Conservation (phyloP, 352 stramenopile genomes). For the Globisporangium spinosum region DNA sequence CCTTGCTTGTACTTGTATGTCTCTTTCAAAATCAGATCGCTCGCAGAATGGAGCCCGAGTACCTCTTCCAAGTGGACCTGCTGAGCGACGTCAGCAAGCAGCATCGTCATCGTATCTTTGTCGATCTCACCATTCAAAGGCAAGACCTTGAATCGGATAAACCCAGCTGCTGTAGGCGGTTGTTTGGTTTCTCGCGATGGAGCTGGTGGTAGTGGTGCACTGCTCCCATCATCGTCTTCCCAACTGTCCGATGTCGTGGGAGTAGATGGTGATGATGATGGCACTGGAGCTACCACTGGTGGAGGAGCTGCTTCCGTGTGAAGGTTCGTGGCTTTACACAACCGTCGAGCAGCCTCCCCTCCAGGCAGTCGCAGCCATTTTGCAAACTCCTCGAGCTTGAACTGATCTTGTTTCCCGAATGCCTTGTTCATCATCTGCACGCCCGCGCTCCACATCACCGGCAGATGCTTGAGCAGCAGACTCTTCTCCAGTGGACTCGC, state of each 20-base stretch:
- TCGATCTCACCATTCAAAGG: conserved; percentile 27
- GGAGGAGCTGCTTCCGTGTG: conserved; percentile 27
- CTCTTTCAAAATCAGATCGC: conserved; percentile 9
- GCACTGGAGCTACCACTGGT: neutral
- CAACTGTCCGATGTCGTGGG: conserved; percentile 16
- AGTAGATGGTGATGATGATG: neutral
- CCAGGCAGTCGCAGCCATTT: conserved; percentile 26
- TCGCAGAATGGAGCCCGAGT: neutral
- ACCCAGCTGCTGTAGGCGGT: conserved; percentile 17
- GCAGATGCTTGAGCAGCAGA: conserved; percentile 36
- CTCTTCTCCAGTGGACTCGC: conserved; percentile 41
- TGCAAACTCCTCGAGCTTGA: conserved; percentile 39
- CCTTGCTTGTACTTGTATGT: neutral
- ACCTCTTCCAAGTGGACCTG: conserved; percentile 14
- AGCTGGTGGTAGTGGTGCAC: neutral
- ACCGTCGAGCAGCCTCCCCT: conserved; percentile 17
- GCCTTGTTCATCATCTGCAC: conserved; percentile 58
- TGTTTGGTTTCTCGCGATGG: neutral
- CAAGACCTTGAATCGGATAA: conserved; percentile 36
- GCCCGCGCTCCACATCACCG: conserved; percentile 30
- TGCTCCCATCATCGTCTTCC: conserved; percentile 5
- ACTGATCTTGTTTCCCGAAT: conserved; percentile 55
- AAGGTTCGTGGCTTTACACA: conserved; percentile 50
- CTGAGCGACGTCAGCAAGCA: conserved; percentile 26
- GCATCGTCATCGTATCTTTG: conserved; percentile 1